phyloP scores from a whole-genome alignment of 257 asterid genomes.

The Nicotiana otophora region DNA sequence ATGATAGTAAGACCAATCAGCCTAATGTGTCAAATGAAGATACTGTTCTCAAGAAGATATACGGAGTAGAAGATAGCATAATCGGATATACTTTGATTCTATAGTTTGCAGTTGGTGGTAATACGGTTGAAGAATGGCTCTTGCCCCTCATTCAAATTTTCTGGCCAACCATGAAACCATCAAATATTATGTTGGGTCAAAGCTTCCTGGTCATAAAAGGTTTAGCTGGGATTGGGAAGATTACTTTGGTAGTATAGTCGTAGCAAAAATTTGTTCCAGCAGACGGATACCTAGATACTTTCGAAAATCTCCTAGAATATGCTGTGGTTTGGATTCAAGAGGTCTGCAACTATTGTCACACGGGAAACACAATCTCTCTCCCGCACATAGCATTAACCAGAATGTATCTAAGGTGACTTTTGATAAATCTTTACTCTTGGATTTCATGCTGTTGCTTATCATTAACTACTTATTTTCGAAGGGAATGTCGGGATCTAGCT shows the following conservation, averaged over 20 bases:
- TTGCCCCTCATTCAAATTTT: conserved; percentile 48
- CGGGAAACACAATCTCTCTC: conserved; percentile 21
- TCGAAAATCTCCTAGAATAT: conserved; percentile 30
- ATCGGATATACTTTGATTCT: not conserved
- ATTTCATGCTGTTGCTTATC: not conserved
- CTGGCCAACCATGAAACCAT: conserved; percentile 47
- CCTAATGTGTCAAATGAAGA: not conserved
- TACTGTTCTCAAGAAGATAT: not conserved
- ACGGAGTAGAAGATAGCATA: not conserved
- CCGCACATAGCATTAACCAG: conserved; percentile 13
- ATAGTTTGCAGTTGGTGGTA: conserved; percentile 29
- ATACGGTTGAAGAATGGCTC: conserved; percentile 52
- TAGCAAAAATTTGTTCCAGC: conserved; percentile 27
- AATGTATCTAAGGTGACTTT: conserved; percentile 40
- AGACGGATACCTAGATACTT: conserved; percentile 35
- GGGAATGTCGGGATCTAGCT: conserved; percentile 2
- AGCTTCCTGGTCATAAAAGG: conserved; percentile 21
- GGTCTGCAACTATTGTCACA: conserved; percentile 25
- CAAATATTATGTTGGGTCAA: conserved; percentile 32
- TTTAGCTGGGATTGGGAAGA: conserved; percentile 23
- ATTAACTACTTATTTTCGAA: not conserved
- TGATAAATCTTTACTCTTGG: not conserved
- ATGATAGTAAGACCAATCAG: not conserved
- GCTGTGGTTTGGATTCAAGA: conserved; percentile 30
- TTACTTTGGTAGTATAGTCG: conserved; percentile 24